Percentiles rank a stretch among this genome's conserved stretches.
Evolutionary conservation across 306 rosid genomes (phyloP).

Genomic region (Argentina anserina): DNA sequence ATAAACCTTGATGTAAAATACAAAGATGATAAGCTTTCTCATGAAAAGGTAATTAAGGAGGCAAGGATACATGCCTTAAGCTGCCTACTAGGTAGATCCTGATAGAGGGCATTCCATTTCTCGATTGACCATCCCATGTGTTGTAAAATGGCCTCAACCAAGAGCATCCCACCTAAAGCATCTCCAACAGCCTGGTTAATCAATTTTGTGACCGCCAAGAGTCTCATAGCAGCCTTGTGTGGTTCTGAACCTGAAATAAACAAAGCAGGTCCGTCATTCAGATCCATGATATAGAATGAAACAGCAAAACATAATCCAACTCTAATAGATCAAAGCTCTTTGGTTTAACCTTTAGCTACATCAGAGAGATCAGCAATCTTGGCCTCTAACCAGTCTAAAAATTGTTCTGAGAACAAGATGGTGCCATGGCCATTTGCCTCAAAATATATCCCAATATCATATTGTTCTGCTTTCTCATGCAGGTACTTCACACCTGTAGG

Average conservation of each 20-base stretch:
- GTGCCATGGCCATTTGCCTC: constrained; percentile 99
- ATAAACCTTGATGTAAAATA: not conserved
- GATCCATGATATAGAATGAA: constrained; percentile 12
- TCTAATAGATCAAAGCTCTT: constrained; percentile 19
- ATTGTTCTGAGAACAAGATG: constrained; percentile 68
- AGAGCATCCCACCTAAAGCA: constrained; percentile 83
- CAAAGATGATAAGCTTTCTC: not conserved
- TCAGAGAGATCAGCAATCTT: constrained; percentile 39
- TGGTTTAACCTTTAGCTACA: constrained; percentile 46
- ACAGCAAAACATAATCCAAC: constrained; percentile 10
- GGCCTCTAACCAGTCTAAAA: constrained; percentile 51
- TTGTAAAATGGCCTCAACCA: constrained; percentile 83
- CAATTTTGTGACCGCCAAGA: constrained; percentile 66
- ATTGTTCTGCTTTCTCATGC: constrained; percentile 78
- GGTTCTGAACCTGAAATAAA: constrained; percentile 56
- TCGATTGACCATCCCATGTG: constrained; percentile 73
- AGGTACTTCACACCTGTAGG: constrained; percentile 90
- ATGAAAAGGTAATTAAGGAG: not conserved
- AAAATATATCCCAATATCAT: constrained; percentile 85
- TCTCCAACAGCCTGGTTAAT: constrained; percentile 97
- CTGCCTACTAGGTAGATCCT: constrained; percentile 89
- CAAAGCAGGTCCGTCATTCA: constrained; percentile 17
- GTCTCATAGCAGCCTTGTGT: constrained; percentile 70
- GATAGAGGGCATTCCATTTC: constrained; percentile 80
- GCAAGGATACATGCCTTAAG: constrained; percentile 63